Evolutionary conservation across 257 asterid genomes (phyloP), one percentile per base, ranked within the genome.

Genomic region (Perilla frutescens): DNA sequence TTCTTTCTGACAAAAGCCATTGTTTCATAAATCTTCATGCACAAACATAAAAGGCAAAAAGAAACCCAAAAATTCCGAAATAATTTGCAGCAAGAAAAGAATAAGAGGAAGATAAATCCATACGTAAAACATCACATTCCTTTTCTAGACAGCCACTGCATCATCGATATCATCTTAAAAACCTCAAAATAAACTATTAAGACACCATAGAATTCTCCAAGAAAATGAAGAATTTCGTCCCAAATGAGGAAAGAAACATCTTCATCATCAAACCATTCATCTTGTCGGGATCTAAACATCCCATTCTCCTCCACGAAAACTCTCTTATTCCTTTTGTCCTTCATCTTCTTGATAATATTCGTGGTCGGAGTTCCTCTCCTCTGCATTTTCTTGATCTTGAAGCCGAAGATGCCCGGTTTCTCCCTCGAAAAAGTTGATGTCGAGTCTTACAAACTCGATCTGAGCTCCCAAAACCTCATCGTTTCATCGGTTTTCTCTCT

Each of bases 391-490:
- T 64, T 85, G 6, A 32, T 80, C 55, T 56, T 88, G 76, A 87
- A 88, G 71, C 96, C 96, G 15, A 84, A 79, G 49, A 65, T 77
- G 68, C 96, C 97, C 7, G 49, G 45, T 26, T 91, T 88, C 37
- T 71, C 91, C 3, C 62, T 91, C 65, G 84, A 88, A 71, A 69
- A 72, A 13, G 60, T 87, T 2, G 47, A 79, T 2, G 67, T 90
- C 0, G 78, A 87, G 12, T 88, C 91, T 2, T 90, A 84, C 48
- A 80, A 85, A 1, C 84, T 90, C 47, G 74, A 81, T 8, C 9
- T 79, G 8, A 74, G 36, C 70, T 81, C 80, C 57, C 74, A 73
- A 26, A 80, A 67, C 69, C 82, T 83, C 2, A 26, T 82, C 20
- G 82, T 88, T 20, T 88, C 96, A 0, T 85, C 91, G 0, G 76